phyloP scores from a whole-genome alignment of 148 eudicot genomes.

The Vaccinium myrtillus region DNA sequence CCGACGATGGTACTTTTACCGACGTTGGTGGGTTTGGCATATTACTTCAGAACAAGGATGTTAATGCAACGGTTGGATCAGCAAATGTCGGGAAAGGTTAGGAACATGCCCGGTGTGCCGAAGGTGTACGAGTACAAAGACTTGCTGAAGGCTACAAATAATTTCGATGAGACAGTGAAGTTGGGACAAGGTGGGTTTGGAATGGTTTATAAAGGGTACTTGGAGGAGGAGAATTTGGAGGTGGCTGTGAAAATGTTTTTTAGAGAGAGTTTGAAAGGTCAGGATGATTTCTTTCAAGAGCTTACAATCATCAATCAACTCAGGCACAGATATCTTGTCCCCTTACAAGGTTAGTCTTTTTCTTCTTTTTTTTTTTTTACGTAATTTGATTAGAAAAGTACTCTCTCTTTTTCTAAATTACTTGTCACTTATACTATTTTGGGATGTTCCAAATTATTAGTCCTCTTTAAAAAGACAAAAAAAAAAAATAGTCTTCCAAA shows the following conservation, averaged over 20 bases:
- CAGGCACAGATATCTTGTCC: slow-evolving; percentile 80
- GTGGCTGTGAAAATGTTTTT: slow-evolving; percentile 82
- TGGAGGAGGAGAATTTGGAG: slow-evolving; percentile 43
- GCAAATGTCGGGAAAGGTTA: slow-evolving; percentile 51
- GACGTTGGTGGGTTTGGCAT: slow-evolving; percentile 15
- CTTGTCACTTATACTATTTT: too few relatives aligned
- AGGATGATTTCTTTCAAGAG: slow-evolving; percentile 86
- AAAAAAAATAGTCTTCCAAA: too few relatives aligned
- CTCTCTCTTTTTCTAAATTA: too few relatives aligned
- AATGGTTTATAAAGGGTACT: slow-evolving; percentile 56
- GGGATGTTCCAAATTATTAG: too few relatives aligned
- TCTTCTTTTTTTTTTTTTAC: too few relatives aligned
- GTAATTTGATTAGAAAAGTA: too few relatives aligned
- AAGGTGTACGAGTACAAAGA: slow-evolving; percentile 64
- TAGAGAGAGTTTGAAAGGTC: slow-evolving; percentile 66
- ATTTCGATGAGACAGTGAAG: slow-evolving; percentile 61
- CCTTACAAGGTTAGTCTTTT: slow-evolving; percentile 52
- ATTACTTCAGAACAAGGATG: slow-evolving; percentile 19
- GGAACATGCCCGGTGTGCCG: slow-evolving; percentile 69
- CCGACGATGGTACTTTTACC: slow-evolving; percentile 22
- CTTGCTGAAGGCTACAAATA: slow-evolving; percentile 64
- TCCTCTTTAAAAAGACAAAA: too few relatives aligned
- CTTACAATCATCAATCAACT: slow-evolving; percentile 85
- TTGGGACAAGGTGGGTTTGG: slow-evolving; percentile 87
- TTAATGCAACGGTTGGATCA: slow-evolving; percentile 19